These are phyloP conservation scores for Aspergillus ochraceoroseus DNA, from an alignment of 2,329 filamentous ascomycete species.

Conservation along the genomic window DNA sequence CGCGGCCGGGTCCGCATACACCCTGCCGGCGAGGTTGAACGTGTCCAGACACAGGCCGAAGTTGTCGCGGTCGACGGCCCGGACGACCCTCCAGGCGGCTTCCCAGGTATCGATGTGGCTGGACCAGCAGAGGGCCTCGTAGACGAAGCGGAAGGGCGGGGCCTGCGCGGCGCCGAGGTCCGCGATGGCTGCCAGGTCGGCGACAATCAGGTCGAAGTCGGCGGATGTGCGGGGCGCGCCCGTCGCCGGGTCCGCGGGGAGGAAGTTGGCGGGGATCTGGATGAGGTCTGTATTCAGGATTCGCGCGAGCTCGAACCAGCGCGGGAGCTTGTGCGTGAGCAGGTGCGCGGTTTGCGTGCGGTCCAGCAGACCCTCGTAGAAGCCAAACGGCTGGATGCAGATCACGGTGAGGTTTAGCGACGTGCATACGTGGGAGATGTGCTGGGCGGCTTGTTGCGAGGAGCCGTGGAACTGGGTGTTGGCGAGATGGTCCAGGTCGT, in stretches of 20 bases:
- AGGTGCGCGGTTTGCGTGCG: slow-evolving; percentile 53
- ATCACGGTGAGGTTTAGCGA: slow-evolving; percentile 32
- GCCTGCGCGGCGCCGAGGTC: slow-evolving; percentile 58
- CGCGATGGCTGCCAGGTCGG: slow-evolving; percentile 60
- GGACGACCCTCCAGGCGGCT: slow-evolving; percentile 62
- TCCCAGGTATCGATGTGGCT: slow-evolving; percentile 69
- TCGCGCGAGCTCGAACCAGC: slow-evolving; percentile 65
- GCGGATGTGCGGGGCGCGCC: slow-evolving; percentile 45
- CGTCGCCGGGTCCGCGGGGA: slow-evolving; percentile 37
- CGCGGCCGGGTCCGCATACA: slow-evolving; percentile 64
- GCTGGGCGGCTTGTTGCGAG: slow-evolving; percentile 25
- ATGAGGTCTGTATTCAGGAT: slow-evolving; percentile 66
- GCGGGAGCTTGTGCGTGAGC: slow-evolving; percentile 56
- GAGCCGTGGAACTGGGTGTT: slow-evolving; percentile 23
- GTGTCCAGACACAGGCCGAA: slow-evolving; percentile 74
- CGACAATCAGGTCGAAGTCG: slow-evolving; percentile 54
- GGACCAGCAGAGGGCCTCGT: slow-evolving; percentile 69
- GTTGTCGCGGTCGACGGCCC: slow-evolving; percentile 61
- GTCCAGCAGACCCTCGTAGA: slow-evolving; percentile 70
- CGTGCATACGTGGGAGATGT: slow-evolving; percentile 49
- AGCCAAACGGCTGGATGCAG: slow-evolving; percentile 69
- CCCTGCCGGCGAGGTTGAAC: slow-evolving; percentile 68
- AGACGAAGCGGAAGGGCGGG: slow-evolving; percentile 62
- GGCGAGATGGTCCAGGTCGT: slow-evolving; percentile 33
- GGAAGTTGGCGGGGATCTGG: slow-evolving; percentile 67